These are phyloP conservation scores for Metschnikowia drakensbergensis DNA, from an alignment of 805 yeast species.

Conservation along the genomic window DNA sequence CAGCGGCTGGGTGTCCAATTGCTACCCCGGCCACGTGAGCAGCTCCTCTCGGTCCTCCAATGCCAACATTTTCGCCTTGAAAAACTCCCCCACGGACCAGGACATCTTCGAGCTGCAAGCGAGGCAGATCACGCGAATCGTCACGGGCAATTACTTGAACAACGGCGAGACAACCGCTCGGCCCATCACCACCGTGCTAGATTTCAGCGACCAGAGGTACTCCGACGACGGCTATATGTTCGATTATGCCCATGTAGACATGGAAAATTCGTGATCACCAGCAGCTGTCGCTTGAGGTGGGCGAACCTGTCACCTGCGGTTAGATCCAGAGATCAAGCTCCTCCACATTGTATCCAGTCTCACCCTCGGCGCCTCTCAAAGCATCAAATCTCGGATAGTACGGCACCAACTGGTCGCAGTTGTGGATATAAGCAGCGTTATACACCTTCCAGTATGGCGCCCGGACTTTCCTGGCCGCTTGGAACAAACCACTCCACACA, in stretches of 20 bases:
- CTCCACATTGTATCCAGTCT: slow-evolving; percentile 32
- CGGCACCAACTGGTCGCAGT: slow-evolving; percentile 75
- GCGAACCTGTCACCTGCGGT: neutral
- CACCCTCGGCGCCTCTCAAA: slow-evolving; percentile 18
- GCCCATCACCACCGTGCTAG: slow-evolving; percentile 14
- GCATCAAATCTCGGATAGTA: slow-evolving; percentile 62
- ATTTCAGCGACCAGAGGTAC: slow-evolving; percentile 9
- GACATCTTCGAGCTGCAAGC: slow-evolving; percentile 54
- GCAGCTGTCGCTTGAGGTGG: too few relatives aligned
- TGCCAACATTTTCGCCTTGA: slow-evolving; percentile 8
- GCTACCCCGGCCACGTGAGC: slow-evolving; percentile 44
- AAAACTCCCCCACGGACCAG: slow-evolving; percentile 28
- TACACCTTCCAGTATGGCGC: slow-evolving; percentile 80
- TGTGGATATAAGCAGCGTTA: slow-evolving; percentile 71
- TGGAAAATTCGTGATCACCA: neutral
- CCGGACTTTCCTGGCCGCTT: slow-evolving; percentile 87
- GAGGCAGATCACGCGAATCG: slow-evolving; percentile 42
- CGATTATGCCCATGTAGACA: slow-evolving; percentile 12
- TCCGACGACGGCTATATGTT: slow-evolving; percentile 15
- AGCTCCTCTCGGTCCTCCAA: slow-evolving; percentile 20
- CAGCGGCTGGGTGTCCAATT: slow-evolving; percentile 32
- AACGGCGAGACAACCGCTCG: slow-evolving; percentile 16
- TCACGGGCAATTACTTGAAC: slow-evolving; percentile 14
- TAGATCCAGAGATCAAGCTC: slow-evolving; percentile 48
- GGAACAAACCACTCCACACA: slow-evolving; percentile 84